phyloP scores from a whole-genome alignment of 176 grass and related monocot species.

The Bothriochloa decipiens region DNA sequence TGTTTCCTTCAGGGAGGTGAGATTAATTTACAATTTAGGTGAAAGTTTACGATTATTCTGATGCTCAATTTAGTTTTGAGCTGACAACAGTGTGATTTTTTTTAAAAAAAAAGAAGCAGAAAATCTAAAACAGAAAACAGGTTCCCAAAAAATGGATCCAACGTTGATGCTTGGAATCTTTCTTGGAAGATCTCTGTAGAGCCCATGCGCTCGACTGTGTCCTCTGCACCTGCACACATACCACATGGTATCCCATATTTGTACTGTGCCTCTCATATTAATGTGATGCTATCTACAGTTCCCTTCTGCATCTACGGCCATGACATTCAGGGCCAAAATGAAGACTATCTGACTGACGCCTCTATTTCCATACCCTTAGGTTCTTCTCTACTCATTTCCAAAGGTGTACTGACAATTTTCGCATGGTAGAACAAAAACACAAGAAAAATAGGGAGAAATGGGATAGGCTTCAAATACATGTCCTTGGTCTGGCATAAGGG shows the following conservation, averaged over 20 bases:
- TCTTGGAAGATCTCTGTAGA: constrained; percentile 17
- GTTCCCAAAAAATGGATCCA: neutral
- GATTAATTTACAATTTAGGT: neutral
- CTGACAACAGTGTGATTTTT: neutral
- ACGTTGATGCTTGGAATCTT: neutral
- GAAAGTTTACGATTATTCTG: neutral
- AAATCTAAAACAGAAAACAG: neutral
- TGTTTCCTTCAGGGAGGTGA: neutral
- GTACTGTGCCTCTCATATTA: neutral
- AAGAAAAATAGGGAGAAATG: no score
- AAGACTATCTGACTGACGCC: neutral
- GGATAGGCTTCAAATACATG: neutral
- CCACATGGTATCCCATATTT: constrained; percentile 3
- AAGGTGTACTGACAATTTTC: neutral
- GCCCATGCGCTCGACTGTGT: constrained; percentile 12
- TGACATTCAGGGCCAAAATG: constrained; percentile 3
- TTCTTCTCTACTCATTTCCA: neutral
- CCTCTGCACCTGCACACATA: neutral
- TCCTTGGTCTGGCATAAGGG: constrained; percentile 11
- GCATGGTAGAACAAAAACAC: neutral
- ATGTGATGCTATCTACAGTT: neutral
- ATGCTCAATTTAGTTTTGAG: neutral
- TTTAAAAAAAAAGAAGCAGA: neutral
- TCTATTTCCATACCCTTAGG: neutral
- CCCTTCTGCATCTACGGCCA: constrained; percentile 7